phyloP scores from a whole-genome alignment of 2,329 filamentous ascomycete species.

The Volutella citrinella region DNA sequence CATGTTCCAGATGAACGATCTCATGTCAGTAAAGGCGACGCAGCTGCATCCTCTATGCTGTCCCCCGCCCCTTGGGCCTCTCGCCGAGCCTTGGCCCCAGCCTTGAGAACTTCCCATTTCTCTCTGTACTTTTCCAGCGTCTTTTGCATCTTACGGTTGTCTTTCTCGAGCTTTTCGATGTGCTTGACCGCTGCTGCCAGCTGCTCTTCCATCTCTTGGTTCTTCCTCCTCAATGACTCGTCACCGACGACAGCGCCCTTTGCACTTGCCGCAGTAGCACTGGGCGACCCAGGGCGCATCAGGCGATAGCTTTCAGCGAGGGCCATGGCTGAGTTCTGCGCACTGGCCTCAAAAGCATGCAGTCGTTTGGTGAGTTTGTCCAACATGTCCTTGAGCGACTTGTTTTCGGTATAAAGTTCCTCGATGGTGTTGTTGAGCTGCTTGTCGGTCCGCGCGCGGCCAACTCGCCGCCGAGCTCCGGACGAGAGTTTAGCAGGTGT shows the following conservation, averaged over 20 bases:
- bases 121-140: slow-evolving; percentile 58
- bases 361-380: slow-evolving; percentile 84
- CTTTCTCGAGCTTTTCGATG: slow-evolving; percentile 64
- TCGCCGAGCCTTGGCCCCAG: slow-evolving; percentile 55
- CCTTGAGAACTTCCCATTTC: slow-evolving; percentile 60
- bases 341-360: slow-evolving; percentile 90
- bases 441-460: slow-evolving; percentile 39
- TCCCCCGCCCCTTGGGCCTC: slow-evolving; percentile 39
- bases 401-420: slow-evolving; percentile 85
- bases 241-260: slow-evolving; percentile 22
- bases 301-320: slow-evolving; percentile 79
- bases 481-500: slow-evolving; percentile 48
- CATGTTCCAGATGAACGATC: no score
- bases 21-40: slow-evolving; percentile 9
- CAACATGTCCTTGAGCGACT: slow-evolving; percentile 77
- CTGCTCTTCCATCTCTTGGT: slow-evolving; percentile 67
- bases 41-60: slow-evolving; percentile 31
- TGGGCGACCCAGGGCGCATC: slow-evolving; percentile 55
- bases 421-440: slow-evolving; percentile 70
- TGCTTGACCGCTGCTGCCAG: slow-evolving; percentile 56
- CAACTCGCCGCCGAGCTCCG: slow-evolving; percentile 37
- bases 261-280: slow-evolving; percentile 26
- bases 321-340: slow-evolving; percentile 81
- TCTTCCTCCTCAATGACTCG: slow-evolving; percentile 43
- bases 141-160: slow-evolving; percentile 53